Conservation (phyloP, 257 asterid genomes). For the Petunia secreta region DNA sequence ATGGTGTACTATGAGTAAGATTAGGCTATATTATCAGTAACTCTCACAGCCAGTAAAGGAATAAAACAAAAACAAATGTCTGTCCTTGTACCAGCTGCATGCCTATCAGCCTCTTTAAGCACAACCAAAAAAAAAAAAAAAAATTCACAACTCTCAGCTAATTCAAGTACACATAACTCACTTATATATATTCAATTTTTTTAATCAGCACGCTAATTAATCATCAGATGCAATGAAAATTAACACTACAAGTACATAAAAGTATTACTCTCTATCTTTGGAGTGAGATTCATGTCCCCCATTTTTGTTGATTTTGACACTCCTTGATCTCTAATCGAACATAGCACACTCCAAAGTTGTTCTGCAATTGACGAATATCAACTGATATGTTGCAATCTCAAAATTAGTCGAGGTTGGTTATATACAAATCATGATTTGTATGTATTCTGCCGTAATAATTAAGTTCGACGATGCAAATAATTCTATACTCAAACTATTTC, state of each 20-base stretch:
- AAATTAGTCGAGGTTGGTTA: not conserved
- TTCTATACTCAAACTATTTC: too few relatives aligned
- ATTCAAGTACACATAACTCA: not conserved
- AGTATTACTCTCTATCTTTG: not conserved
- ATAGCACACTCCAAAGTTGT: too few relatives aligned
- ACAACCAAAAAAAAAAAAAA: not conserved
- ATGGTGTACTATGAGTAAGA: conserved; percentile 6
- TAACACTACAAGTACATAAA: not conserved
- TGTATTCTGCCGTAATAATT: too few relatives aligned
- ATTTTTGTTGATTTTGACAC: not conserved
- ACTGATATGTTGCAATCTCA: not conserved
- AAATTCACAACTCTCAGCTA: not conserved
- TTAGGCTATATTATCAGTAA: not conserved
- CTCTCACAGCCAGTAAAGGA: not conserved
- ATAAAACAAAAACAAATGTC: not conserved
- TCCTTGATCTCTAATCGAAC: too few relatives aligned
- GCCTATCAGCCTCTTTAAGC: not conserved
- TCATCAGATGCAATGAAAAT: not conserved
- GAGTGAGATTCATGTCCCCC: not conserved
- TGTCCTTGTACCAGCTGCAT: not conserved
- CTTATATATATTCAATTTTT: not conserved
- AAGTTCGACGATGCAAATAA: too few relatives aligned
- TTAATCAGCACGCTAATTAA: not conserved
- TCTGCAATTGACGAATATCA: not conserved
- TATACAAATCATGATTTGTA: not conserved